Evolutionary conservation across 2,329 filamentous ascomycete genomes (phyloP), one percentile per base, ranked within the genome.

Genomic region (Paraconiothyrium brasiliense): DNA sequence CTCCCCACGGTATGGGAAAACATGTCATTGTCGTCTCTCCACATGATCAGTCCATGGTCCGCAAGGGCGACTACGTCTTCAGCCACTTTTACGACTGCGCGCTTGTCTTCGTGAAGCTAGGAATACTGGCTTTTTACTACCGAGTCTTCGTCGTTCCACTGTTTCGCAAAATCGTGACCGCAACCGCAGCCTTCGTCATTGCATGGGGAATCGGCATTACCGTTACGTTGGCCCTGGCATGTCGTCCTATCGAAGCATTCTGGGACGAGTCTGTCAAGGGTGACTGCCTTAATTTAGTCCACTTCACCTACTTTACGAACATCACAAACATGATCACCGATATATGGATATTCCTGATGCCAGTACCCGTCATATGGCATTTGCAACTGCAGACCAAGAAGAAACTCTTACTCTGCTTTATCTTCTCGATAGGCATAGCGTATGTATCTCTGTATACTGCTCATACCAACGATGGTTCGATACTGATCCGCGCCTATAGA

Each of bases 221-320:
- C 1, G 64, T 74, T 22, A 72, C 73, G 1, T 57, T 76, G 11
- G 69, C 69, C 14, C 60, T 77, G 3, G 70, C 68, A 22, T 77
- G 73, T 39, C 70, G 67, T 37, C 73, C 74, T 16, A 70, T 76
- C 16, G 59, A 66, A 22, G 67, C 73, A 39, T 76, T 73, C 46
- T 76, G 74, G 74, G 70, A 76, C 50, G 20, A 30, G 10, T 64
- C 44, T n/a, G 71, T 76, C 22, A 63, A 60, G 27, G 74, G 72
- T 6, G 58, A 67, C 47, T 76, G 74, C 51, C 61, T 76, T 27
- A 56, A 71, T 27, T 68, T 75, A 24, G 69, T 73, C 34, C 71
- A 65, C 20, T 76, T 76, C 41, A 71, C 67, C 7, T 76, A 76
- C 58, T 76, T 75, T 60, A 76, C 74, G 37, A 76, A 76, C 65